Percentiles rank a stretch among this genome's conserved stretches.
These are phyloP conservation scores for Penicillium nucicola DNA, from an alignment of 495 filamentous ascomycete genomes.

Conservation along the genomic window DNA sequence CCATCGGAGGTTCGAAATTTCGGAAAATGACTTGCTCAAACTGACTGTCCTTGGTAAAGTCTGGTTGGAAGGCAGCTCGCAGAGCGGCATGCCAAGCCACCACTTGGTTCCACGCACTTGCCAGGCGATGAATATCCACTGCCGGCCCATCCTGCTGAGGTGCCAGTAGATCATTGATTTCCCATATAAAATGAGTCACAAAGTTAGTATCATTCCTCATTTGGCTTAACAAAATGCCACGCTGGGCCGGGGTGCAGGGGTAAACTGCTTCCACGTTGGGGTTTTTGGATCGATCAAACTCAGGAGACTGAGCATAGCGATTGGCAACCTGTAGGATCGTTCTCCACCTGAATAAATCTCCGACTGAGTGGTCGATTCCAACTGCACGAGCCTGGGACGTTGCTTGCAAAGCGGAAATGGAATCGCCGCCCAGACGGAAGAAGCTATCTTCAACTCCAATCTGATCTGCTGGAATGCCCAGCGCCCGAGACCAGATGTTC, in stretches of 20 bases:
- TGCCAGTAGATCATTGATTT: too few species aligned
- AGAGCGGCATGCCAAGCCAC: too few species aligned
- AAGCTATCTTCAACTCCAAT: conserved; percentile 25
- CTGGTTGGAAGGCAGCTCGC: too few species aligned
- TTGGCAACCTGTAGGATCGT: conserved; percentile 19
- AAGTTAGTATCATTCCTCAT: neutral
- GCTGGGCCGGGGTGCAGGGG: neutral
- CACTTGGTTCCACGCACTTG: too few species aligned
- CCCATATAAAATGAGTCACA: neutral
- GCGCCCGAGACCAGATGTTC: conserved; percentile 26
- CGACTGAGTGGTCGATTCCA: conserved; percentile 1
- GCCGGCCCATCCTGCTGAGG: too few species aligned
- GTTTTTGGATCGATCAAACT: neutral
- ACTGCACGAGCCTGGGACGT: conserved; percentile 14
- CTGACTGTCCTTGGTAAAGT: too few species aligned
- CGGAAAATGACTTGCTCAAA: too few species aligned
- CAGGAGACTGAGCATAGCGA: neutral
- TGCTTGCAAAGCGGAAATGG: conserved; percentile 26
- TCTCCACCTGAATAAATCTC: neutral
- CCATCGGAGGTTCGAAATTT: too few species aligned
- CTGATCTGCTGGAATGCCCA: conserved; percentile 20
- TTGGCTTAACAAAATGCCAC: neutral
- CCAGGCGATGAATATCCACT: too few species aligned
- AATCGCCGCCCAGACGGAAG: conserved; percentile 31
- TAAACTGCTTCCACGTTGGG: neutral